Percentiles rank a stretch among this genome's conserved stretches.
phyloP scores from a whole-genome alignment of 2,329 filamentous ascomycete species.

The Xylaria sp. region DNA sequence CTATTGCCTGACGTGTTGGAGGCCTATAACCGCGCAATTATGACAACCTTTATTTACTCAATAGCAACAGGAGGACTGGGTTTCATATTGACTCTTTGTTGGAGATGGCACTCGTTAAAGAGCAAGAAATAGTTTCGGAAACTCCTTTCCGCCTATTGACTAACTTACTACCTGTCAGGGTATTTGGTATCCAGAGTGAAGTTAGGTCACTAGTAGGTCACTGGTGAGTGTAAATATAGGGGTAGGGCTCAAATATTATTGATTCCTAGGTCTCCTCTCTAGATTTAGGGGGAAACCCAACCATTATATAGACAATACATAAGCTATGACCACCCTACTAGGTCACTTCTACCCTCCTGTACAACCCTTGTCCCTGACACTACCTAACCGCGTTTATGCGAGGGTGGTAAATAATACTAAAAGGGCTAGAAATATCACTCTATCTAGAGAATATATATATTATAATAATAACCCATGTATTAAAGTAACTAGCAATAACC shows the following conservation, averaged over 20 bases:
- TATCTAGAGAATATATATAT: not conserved
- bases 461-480: not conserved
- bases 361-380: too few species aligned
- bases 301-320: too few species aligned
- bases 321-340: too few species aligned
- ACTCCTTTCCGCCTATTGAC: not conserved
- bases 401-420: not conserved
- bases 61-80: slow-evolving; percentile 17
- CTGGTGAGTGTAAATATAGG: too few species aligned
- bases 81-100: slow-evolving; percentile 8
- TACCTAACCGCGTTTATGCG: not conserved
- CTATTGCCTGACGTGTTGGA: slow-evolving; percentile 8
- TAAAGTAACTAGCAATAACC: too few species aligned
- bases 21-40: slow-evolving; percentile 11
- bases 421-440: not conserved
- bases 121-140: not conserved
- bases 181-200: too few species aligned
- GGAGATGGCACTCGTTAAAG: slow-evolving; percentile 13
- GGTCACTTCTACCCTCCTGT: too few species aligned
- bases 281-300: too few species aligned
- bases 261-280: too few species aligned
- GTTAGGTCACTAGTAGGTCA: too few species aligned
- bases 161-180: too few species aligned
- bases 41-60: slow-evolving; percentile 17
- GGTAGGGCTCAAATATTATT: too few species aligned